phyloP scores from a whole-genome alignment of 768 basidiomycete species.

The Mycena latifolia region DNA sequence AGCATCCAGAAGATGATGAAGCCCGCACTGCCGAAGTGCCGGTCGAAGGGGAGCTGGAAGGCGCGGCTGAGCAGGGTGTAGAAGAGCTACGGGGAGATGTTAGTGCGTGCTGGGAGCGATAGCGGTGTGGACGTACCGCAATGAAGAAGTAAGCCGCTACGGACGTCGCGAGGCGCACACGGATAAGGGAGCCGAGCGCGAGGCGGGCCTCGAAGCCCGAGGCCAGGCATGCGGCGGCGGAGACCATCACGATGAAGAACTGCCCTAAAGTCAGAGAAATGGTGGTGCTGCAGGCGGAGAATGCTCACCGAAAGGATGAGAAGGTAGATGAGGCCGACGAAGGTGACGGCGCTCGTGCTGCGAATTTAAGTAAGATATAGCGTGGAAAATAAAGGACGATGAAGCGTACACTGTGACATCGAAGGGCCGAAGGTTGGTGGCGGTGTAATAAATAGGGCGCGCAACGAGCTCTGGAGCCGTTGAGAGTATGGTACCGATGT shows the following conservation, averaged over 20 bases:
- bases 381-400: background rate
- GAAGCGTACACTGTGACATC: slow-evolving; percentile 52
- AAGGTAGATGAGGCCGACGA: slow-evolving; percentile 69
- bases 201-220: slow-evolving; percentile 57
- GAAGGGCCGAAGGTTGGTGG: slow-evolving; percentile 60
- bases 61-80: slow-evolving; percentile 70
- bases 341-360: slow-evolving; percentile 63
- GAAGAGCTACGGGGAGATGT: slow-evolving; percentile 53
- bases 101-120: slow-evolving; percentile 17
- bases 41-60: slow-evolving; percentile 66
- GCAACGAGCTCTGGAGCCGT: slow-evolving; percentile 55
- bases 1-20: slow-evolving; percentile 80
- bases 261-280: no score
- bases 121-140: slow-evolving; percentile 46
- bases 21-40: slow-evolving; percentile 61
- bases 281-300: background rate
- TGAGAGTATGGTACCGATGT: slow-evolving; percentile 45
- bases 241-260: slow-evolving; percentile 44
- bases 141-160: slow-evolving; percentile 56
- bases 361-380: background rate
- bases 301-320: slow-evolving; percentile 49
- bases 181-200: slow-evolving; percentile 52
- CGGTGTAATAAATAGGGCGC: slow-evolving; percentile 51
- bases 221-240: slow-evolving; percentile 42
- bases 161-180: slow-evolving; percentile 55